Evolutionary conservation across 1,139 yeast genomes (phyloP).

Genomic region (Lodderomyces metapsilosis): DNA sequence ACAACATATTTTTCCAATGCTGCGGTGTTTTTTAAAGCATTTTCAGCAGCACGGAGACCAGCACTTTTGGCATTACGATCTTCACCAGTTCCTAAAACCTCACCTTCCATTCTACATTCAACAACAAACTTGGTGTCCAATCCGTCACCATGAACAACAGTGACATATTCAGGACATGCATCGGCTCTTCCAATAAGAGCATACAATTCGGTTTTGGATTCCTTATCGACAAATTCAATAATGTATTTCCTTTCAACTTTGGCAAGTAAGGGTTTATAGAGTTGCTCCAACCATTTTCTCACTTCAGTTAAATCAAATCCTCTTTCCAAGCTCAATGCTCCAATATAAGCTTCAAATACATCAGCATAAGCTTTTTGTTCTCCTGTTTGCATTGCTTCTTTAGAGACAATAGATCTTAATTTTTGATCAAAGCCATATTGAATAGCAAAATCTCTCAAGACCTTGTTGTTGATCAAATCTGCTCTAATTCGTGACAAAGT

Average conservation of each 20-base stretch:
- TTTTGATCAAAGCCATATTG: slow-evolving; percentile 67
- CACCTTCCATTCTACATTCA: slow-evolving; percentile 61
- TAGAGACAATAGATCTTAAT: slow-evolving; percentile 49
- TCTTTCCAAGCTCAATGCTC: slow-evolving; percentile 70
- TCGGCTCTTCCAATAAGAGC: slow-evolving; percentile 77
- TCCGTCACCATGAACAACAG: slow-evolving; percentile 54
- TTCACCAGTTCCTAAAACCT: slow-evolving; percentile 55
- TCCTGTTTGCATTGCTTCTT: slow-evolving; percentile 32
- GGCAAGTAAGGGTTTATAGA: slow-evolving; percentile 39
- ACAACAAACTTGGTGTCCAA: slow-evolving; percentile 53
- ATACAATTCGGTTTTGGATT: slow-evolving; percentile 78
- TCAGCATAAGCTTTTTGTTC: slow-evolving; percentile 66
- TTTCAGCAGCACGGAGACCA: slow-evolving; percentile 69
- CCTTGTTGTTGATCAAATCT: slow-evolving; percentile 69
- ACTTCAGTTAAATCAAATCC: slow-evolving; percentile 47
- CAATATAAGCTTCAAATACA: slow-evolving; percentile 87
- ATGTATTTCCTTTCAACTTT: slow-evolving; percentile 27
- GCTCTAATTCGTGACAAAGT: slow-evolving; percentile 71
- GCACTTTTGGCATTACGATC: slow-evolving; percentile 67
- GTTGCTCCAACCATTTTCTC: slow-evolving; percentile 56
- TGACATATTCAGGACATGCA: slow-evolving; percentile 63
- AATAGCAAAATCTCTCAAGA: slow-evolving; percentile 68
- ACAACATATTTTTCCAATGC: slow-evolving; percentile 63
- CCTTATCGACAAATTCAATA: slow-evolving; percentile 44
- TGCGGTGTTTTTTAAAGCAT: slow-evolving; percentile 58